Base-by-base conservation (phyloP, 176 grass and related monocot species). In the Saccharum officinarum region DNA sequence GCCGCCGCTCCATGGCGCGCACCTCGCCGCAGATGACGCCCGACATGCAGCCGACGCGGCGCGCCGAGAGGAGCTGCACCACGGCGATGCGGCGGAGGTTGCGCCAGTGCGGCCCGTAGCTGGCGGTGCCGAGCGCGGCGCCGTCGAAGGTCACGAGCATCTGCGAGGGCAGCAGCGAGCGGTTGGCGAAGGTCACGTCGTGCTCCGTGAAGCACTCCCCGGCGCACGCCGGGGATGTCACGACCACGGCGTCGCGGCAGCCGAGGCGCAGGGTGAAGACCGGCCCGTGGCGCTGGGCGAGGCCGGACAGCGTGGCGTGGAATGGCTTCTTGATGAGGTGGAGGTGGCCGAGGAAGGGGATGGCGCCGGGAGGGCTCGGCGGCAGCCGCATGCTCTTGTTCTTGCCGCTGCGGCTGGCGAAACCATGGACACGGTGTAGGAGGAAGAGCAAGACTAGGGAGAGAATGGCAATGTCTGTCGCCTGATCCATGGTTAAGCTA, bases 171-270 rank as follows among this genome's bases (percentile, higher is more conserved):
- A 91, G 61, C 36, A 28, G 71, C 40, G 89, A 73, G 5, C 89
- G 82, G 79, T 91, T 91, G 61, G 92, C 86, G 83, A 94, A 89
- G 52, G 83, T 26, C 78, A 89, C 67, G 69, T 94, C 92, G 74
- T 94, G 55, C 44, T 50, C 81, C 37, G 69, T 91, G 88, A 94
- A 88, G 79, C 86, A 88, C 49, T 94, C 86, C 45, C 75, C 47
- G 38, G 83, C 76, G 33, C 25, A 14, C 1, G 54, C 42, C 23
- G 83, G 18, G 5, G 88, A 91, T 9, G 88, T 80, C 26, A 94
- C 79, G 42, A 94, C 57, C 77, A 91, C 86, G 26, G 85, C 74
- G 34, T 40, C 61, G 22, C 82, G 92, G 47, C 9, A 86, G 5
- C 86, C 92, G 61, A 90, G 57, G 47, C 76, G 88, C 55, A 94